phyloP scores from a whole-genome alignment of 2,329 filamentous ascomycete genomes.

The Apiospora sp. region DNA sequence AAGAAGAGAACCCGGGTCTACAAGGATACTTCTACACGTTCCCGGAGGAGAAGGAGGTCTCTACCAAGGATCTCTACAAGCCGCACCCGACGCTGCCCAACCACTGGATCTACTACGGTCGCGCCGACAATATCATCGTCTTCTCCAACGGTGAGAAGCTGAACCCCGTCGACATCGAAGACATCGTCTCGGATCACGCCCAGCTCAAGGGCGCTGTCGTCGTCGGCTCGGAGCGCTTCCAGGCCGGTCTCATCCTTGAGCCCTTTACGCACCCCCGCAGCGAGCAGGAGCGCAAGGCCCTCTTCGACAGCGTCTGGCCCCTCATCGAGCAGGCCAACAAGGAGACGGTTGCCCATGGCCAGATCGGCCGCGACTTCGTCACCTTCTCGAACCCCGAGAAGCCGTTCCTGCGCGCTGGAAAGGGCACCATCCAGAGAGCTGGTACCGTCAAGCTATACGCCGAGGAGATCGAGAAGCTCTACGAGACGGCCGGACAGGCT shows the following conservation, averaged over 20 bases:
- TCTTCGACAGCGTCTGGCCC: slow-evolving; percentile 55
- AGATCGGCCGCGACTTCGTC: slow-evolving; percentile 29
- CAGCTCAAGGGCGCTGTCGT: slow-evolving; percentile 52
- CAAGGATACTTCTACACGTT: slow-evolving; percentile 51
- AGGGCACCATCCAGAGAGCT: slow-evolving; percentile 17
- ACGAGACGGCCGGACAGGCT: not conserved
- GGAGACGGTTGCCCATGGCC: slow-evolving; percentile 54
- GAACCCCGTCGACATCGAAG: slow-evolving; percentile 56
- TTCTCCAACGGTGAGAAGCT: slow-evolving; percentile 60
- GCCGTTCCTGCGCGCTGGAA: slow-evolving; percentile 16
- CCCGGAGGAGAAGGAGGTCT: slow-evolving; percentile 49
- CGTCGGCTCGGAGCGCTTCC: slow-evolving; percentile 54
- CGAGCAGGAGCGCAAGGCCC: slow-evolving; percentile 36
- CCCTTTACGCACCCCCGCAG: slow-evolving; percentile 42
- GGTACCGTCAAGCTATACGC: not conserved
- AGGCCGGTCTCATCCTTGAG: slow-evolving; percentile 58
- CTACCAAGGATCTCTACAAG: slow-evolving; percentile 54
- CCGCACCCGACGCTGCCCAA: slow-evolving; percentile 48
- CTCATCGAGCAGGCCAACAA: slow-evolving; percentile 52
- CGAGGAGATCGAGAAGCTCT: slow-evolving; percentile 16
- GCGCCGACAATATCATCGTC: slow-evolving; percentile 56
- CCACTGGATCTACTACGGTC: slow-evolving; percentile 48
- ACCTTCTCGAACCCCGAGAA: not conserved
- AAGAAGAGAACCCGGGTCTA: slow-evolving; percentile 30
- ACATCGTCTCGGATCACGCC: slow-evolving; percentile 47